Evolutionary conservation across 169 alveolate species (phyloP).

Genomic region (Perkinsus chesapeaki): DNA sequence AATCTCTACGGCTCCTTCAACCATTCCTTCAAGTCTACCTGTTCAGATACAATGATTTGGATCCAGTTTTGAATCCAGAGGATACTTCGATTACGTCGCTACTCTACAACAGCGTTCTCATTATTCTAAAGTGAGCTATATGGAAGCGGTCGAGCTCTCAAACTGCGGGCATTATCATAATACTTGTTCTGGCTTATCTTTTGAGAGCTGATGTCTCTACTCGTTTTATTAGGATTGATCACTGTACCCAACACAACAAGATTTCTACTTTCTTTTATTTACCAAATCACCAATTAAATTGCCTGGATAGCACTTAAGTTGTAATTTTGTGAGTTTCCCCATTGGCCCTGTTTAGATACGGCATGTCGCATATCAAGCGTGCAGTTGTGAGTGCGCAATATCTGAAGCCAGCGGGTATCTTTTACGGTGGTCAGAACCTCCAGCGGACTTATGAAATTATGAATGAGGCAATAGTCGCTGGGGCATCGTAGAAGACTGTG

Average conservation of each 20-base stretch:
- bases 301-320: no score
- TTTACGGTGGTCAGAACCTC: background rate
- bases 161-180: no score
- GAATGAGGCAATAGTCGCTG: background rate
- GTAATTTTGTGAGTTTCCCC: background rate
- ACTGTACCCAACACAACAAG: no score
- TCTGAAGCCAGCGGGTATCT: background rate
- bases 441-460: background rate
- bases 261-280: no score
- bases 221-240: no score
- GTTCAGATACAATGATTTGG: background rate
- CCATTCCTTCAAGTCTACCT: no score
- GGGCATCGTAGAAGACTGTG: background rate
- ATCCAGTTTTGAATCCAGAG: background rate
- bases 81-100: background rate
- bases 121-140: background rate
- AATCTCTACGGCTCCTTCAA: no score
- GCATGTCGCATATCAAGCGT: background rate
- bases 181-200: no score
- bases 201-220: no score
- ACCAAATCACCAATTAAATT: no score
- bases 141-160: background rate
- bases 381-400: conserved; percentile 6
- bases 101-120: background rate
- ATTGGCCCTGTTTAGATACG: background rate